phyloP scores from a whole-genome alignment of 169 alveolate genomes.

The Plasmodium gallinaceum region DNA sequence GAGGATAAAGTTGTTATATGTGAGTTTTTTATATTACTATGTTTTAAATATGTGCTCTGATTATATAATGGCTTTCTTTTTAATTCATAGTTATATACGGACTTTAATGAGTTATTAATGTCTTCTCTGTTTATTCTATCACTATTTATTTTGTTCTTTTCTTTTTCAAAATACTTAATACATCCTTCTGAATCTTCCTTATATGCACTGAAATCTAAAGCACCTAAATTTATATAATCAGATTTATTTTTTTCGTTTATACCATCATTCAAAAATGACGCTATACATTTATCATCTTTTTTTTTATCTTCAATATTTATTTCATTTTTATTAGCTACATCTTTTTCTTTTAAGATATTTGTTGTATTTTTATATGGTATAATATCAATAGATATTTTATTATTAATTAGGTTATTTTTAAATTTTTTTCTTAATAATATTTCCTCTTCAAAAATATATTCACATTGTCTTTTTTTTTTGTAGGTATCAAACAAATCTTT shows the following conservation, averaged over 20 bases:
- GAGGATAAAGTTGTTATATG: not conserved
- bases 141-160: not conserved
- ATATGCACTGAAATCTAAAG: conserved; percentile 77
- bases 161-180: conserved; percentile 63
- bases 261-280: not conserved
- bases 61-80: conserved; percentile 14
- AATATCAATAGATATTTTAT: conserved; percentile 5
- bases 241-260: conserved; percentile 47
- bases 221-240: conserved; percentile 49
- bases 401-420: not conserved
- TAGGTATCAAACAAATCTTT: conserved; percentile 31
- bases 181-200: conserved; percentile 70
- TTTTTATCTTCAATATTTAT: not conserved
- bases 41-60: conserved; percentile 39
- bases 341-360: not conserved
- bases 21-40: conserved; percentile 15
- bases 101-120: not conserved
- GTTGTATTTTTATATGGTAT: not conserved
- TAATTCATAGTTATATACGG: conserved; percentile 13
- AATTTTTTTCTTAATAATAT: conserved; percentile 30
- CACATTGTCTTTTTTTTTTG: conserved; percentile 23
- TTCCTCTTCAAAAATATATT: conserved; percentile 49
- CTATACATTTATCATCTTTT: not conserved
- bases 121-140: conserved; percentile 14
- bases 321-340: not conserved